Evolutionary conservation across 164 flowering plant genomes (phyloP), one percentile per base, ranked within the genome.

Genomic region (Stephania yunnanensis): DNA sequence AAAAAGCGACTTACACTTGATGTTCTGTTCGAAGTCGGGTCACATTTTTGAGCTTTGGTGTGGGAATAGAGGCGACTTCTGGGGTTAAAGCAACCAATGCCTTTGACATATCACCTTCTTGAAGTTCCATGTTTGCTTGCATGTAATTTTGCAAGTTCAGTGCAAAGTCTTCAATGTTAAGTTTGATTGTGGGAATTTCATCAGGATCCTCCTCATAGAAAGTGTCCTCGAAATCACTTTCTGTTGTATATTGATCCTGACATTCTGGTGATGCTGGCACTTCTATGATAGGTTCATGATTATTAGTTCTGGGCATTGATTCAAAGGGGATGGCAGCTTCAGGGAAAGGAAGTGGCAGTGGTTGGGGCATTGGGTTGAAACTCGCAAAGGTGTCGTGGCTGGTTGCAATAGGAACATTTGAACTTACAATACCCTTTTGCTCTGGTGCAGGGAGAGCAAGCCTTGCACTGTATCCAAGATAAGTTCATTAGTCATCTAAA

Each of bases 391-490:
- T 84, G 63, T 71, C 72, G 77, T 70, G 78, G 69, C 77, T 78
- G n/a, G 83, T 52, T 20, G 72, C 70, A 7, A 36, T 45, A n/a
- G 89, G 85, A 75, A 46, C 79, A 45, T 76, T 75, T 76, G 87
- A 79, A 78, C 78, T 76, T 68, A 88, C 88, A 20, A 91, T 81
- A 71, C 90, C 78, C 81, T 84, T 92, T 73, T 94, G 95, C 75
- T 89, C 92, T 79, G 99, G 91, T 12, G 86, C 97, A 69, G 98
- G 98, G 46, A 96, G 86, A 66, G 97, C 88, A 78, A 94, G 95
- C 75, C 97, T 88, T 74, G 99, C 97, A 86, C 99, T 96, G 90
- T 77, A 83, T 25, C 52, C 64, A 78, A 72, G 52, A 78, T 46
- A 11, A 0, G 64, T 71, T 66, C 7, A 36, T 58, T 72, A 78